These are phyloP conservation scores for Penicillium macrosclerotiorum DNA, from an alignment of 495 filamentous ascomycete species.

Conservation along the genomic window DNA sequence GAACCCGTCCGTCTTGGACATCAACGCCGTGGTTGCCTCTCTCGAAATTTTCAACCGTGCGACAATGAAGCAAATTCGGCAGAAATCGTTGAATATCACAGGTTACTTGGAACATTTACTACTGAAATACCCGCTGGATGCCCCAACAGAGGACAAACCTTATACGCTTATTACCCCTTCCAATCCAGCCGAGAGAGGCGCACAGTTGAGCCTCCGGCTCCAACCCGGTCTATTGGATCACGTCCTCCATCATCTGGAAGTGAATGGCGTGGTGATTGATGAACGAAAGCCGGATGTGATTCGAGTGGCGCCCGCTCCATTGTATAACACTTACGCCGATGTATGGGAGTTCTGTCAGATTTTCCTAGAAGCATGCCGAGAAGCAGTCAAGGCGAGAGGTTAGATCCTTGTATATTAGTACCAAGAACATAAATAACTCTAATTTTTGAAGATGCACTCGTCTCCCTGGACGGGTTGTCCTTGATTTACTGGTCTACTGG, in stretches of 20 bases:
- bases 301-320: conserved; percentile 83
- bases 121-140: conserved; percentile 36
- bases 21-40: conserved; percentile 67
- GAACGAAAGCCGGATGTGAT: conserved; percentile 89
- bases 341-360: conserved; percentile 71
- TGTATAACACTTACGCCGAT: conserved; percentile 85
- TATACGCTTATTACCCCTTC: conserved; percentile 82
- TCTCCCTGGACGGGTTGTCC: no score
- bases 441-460: no score
- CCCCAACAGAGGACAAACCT: conserved; percentile 38
- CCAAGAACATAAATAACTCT: no score
- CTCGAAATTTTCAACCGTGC: conserved; percentile 77
- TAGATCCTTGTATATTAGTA: background rate
- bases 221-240: conserved; percentile 62
- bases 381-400: conserved; percentile 26
- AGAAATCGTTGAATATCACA: conserved; percentile 75
- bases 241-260: conserved; percentile 67
- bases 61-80: conserved; percentile 64
- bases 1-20: conserved; percentile 60
- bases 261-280: conserved; percentile 74
- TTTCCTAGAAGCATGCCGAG: conserved; percentile 37
- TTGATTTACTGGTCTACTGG: no score
- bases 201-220: conserved; percentile 80
- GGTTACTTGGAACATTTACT: conserved; percentile 76
- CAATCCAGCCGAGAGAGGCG: conserved; percentile 69